Conservation (phyloP, 2,329 filamentous ascomycete genomes). For the Scolecobasidium constrictum region DNA sequence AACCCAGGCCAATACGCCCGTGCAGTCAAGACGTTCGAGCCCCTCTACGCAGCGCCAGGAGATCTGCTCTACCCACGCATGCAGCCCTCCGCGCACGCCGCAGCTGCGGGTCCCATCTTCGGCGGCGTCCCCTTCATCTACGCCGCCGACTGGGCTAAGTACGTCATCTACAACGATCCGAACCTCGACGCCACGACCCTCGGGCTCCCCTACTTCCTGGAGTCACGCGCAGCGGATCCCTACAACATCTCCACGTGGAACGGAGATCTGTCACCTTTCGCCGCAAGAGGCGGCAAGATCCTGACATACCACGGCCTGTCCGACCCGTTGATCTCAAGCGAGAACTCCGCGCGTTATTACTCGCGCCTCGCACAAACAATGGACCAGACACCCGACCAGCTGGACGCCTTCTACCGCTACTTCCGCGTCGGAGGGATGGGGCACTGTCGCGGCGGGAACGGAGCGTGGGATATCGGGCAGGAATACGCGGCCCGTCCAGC, state of each 20-base stretch:
- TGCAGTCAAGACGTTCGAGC: no score
- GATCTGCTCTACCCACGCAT: conserved; percentile 7
- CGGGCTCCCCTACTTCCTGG: background rate
- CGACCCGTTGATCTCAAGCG: conserved; percentile 1
- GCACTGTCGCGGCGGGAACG: conserved; percentile 5
- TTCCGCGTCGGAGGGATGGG: conserved; percentile 8
- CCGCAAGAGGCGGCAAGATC: conserved; percentile 1
- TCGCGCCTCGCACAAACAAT: conserved; percentile 1
- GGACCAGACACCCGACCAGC: background rate
- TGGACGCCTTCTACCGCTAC: conserved; percentile 10
- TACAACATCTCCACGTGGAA: conserved; percentile 5
- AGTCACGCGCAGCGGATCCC: conserved; percentile 2
- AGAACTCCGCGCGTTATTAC: conserved; percentile 8
- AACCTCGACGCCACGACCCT: conserved; percentile 2
- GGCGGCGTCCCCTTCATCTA: background rate
- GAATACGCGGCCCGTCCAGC: conserved; percentile 12
- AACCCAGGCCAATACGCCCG: conserved; percentile 4
- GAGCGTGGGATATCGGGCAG: conserved; percentile 7
- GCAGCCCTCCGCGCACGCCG: conserved; percentile 10
- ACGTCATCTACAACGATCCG: conserved; percentile 5
- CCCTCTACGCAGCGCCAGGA: conserved; percentile 1
- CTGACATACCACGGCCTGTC: conserved; percentile 5
- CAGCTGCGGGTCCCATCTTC: background rate
- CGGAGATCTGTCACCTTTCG: conserved; percentile 8
- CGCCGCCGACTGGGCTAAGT: conserved; percentile 5